Percentiles rank a stretch among this genome's conserved stretches.
Conservation (phyloP, 257 asterid species). For the Scutellaria baicalensis region DNA sequence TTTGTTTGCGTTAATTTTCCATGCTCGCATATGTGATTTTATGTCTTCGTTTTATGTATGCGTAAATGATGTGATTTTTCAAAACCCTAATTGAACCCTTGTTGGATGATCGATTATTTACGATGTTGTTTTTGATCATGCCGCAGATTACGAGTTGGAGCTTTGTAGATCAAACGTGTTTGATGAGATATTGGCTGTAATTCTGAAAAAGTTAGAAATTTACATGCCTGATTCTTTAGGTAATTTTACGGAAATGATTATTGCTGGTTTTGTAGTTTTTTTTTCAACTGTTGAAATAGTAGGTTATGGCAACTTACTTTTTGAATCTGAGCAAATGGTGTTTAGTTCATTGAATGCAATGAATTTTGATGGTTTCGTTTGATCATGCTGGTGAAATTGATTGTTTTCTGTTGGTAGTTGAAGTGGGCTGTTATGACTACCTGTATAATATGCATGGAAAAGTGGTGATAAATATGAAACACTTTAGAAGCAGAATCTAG, state of each 20-base stretch:
- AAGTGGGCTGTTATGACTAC: neutral
- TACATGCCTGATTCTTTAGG: slow-evolving; percentile 18
- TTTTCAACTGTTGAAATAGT: slow-evolving; percentile 18
- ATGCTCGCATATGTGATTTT: slow-evolving; percentile 6
- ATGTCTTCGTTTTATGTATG: neutral
- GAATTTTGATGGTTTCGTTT: slow-evolving; percentile 9
- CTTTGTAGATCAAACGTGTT: slow-evolving; percentile 49
- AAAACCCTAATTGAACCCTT: slow-evolving; percentile 76
- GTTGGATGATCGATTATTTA: slow-evolving; percentile 28
- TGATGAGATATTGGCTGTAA: slow-evolving; percentile 25
- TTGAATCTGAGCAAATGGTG: slow-evolving; percentile 27
- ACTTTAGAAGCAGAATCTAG: slow-evolving; percentile 12
- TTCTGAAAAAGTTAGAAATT: slow-evolving; percentile 19
- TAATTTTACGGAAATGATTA: slow-evolving; percentile 8
- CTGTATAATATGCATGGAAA: neutral
- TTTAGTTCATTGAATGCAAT: slow-evolving; percentile 5
- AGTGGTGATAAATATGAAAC: neutral
- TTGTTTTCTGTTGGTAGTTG: slow-evolving; percentile 9
- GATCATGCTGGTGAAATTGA: slow-evolving; percentile 8
- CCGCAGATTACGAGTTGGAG: slow-evolving; percentile 34
- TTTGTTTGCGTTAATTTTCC: slow-evolving; percentile 10
- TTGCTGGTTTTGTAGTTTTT: slow-evolving; percentile 15
- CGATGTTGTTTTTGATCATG: slow-evolving; percentile 30
- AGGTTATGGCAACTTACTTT: slow-evolving; percentile 19
- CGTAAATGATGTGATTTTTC: slow-evolving; percentile 15